Evolutionary conservation across 1,284 basidiomycete species (phyloP), one percentile per base, ranked within the genome.

Genomic region (Takashimella tepidaria): DNA sequence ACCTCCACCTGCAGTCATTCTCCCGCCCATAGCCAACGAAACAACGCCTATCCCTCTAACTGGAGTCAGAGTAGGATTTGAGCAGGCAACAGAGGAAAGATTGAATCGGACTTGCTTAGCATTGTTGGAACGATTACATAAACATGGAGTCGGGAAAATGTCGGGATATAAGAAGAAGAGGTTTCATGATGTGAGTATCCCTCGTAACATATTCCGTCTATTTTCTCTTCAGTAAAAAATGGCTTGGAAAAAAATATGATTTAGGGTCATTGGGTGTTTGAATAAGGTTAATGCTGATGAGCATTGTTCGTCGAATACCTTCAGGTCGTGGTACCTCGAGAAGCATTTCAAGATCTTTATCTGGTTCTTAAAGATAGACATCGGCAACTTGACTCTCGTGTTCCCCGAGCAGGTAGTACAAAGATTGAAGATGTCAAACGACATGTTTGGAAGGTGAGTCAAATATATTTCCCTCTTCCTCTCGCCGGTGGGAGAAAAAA

Each of bases 271-370:
- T n/a, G n/a, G 2, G 6, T 44, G 4, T 42, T 5, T 1, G 10
- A 5, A 16, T 2, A 6, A 12, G 26, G 23, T 23, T 19, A 16
- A 22, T 27, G n/a, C n/a, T n/a, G n/a, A n/a, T n/a, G n/a, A n/a
- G n/a, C n/a, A n/a, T n/a, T n/a, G n/a, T n/a, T n/a, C n/a, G n/a
- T n/a, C n/a, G n/a, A 16, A 47, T 24, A 16, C 43, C 1, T 40
- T 4, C 48, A 58, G 76, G 79, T 83, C 13, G 64, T 97, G 16
- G 81, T 96, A 3, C 80, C 84, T 0, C 79, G 88, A 21, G 87
- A 90, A 51, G 71, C 77, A 3, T 97, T 92, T 66, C 92, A 96
- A 63, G 92, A 98, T 69, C 72, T 93, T 3, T 98, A 98, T 65
- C 82, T 92, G 27, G 63, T 83, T 1, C 85, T 98, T 80, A 84